Percentiles rank a stretch among this genome's conserved stretches.
Conservation (phyloP, 2,329 filamentous ascomycete genomes). For the Fusarium secorum region DNA sequence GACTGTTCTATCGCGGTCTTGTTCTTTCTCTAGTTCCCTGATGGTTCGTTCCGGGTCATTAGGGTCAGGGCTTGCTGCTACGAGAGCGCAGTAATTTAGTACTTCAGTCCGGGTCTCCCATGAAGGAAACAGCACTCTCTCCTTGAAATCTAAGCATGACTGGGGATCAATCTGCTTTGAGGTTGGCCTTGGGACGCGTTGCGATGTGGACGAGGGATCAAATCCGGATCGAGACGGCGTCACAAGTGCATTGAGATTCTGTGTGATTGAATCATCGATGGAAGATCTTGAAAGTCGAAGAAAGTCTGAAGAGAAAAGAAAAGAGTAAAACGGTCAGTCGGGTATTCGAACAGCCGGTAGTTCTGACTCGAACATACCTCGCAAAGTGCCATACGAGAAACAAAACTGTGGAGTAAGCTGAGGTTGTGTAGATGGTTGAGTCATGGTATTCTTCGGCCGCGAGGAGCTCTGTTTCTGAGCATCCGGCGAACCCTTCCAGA, state of each 20-base stretch:
- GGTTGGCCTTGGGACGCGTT: background rate
- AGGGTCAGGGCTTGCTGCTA: background rate
- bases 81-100: background rate
- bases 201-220: slow-evolving; percentile 63
- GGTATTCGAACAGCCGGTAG: background rate
- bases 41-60: background rate
- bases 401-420: slow-evolving; percentile 77
- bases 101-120: background rate
- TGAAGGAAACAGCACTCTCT: slow-evolving; percentile 43
- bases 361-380: slow-evolving; percentile 60
- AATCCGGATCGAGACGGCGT: slow-evolving; percentile 78
- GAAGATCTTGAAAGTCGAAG: slow-evolving; percentile 82
- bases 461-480: slow-evolving; percentile 45
- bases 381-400: slow-evolving; percentile 73
- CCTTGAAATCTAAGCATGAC: slow-evolving; percentile 71
- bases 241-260: slow-evolving; percentile 89
- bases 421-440: slow-evolving; percentile 56
- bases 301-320: slow-evolving; percentile 71
- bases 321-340: background rate
- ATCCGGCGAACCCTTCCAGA: slow-evolving; percentile 58
- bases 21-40: background rate
- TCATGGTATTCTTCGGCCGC: slow-evolving; percentile 54
- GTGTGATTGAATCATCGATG: slow-evolving; percentile 89
- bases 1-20: slow-evolving; percentile 63
- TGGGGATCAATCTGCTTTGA: background rate